These are phyloP conservation scores for Cyberlindnera misumaiensis DNA, from an alignment of 805 yeast genomes.

Conservation along the genomic window DNA sequence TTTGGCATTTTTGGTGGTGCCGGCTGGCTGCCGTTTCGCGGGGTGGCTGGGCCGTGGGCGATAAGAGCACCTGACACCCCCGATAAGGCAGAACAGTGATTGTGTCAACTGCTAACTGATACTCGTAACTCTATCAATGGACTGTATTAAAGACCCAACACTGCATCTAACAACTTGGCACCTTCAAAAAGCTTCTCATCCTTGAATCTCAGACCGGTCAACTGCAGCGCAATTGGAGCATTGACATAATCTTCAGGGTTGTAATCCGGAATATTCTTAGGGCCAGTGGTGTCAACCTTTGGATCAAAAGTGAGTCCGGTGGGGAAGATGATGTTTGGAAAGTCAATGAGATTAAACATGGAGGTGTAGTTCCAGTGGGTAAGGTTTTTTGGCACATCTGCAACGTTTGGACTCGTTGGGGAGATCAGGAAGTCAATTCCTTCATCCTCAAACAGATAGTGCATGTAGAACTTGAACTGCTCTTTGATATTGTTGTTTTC, in stretches of 20 bases:
- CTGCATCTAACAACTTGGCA: constrained; percentile 32
- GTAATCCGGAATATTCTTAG: constrained; percentile 13
- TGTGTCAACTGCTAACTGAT: too few relatives aligned
- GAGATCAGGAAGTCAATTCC: constrained; percentile 59
- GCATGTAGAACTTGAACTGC: constrained; percentile 47
- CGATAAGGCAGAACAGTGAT: too few relatives aligned
- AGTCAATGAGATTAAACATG: constrained; percentile 63
- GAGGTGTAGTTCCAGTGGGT: constrained; percentile 78
- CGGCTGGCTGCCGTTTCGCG: too few relatives aligned
- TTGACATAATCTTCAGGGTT: constrained; percentile 24
- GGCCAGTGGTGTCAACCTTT: constrained; percentile 40
- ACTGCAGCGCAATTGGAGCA: constrained; percentile 47
- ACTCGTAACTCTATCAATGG: too few relatives aligned
- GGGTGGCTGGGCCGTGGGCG: background rate
- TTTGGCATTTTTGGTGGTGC: too few relatives aligned
- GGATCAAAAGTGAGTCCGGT: constrained; percentile 59
- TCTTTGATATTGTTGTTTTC: constrained; percentile 54
- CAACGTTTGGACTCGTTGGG: constrained; percentile 64
- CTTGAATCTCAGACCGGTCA: constrained; percentile 41
- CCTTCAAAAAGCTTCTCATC: constrained; percentile 46
- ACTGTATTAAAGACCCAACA: constrained; percentile 16
- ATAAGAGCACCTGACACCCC: too few relatives aligned
- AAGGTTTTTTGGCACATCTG: constrained; percentile 57
- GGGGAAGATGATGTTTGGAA: constrained; percentile 61
- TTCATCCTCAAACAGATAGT: constrained; percentile 44